phyloP scores from a whole-genome alignment of 1,284 basidiomycete species.

The Leccinum variabile region DNA sequence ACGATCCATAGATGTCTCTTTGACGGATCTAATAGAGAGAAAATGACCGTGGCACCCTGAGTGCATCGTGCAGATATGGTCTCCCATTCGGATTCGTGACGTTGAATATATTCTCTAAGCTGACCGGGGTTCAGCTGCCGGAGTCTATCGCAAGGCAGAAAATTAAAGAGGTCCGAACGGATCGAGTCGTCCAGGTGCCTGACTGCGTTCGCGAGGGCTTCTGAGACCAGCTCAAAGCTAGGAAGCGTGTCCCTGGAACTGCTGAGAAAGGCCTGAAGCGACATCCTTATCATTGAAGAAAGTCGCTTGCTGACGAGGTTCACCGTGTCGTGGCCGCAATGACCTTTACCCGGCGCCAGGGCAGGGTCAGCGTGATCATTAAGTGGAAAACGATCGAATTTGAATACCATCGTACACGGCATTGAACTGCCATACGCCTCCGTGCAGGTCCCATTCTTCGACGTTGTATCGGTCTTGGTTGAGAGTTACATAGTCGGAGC shows the following conservation, averaged over 20 bases:
- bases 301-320: conserved; percentile 49
- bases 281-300: conserved; percentile 45
- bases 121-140: conserved; percentile 27
- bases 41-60: conserved; percentile 60
- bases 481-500: conserved; percentile 45
- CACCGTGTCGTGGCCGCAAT: conserved; percentile 59
- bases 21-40: conserved; percentile 54
- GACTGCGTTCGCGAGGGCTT: conserved; percentile 43
- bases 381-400: conserved; percentile 1
- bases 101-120: conserved; percentile 29
- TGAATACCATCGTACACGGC: conserved; percentile 59
- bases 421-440: conserved; percentile 58
- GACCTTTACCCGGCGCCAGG: conserved; percentile 42
- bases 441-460: conserved; percentile 53
- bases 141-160: conserved; percentile 43
- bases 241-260: conserved; percentile 31
- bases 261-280: conserved; percentile 42
- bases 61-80: conserved; percentile 47
- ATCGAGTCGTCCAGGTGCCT: conserved; percentile 45
- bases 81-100: conserved; percentile 30
- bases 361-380: conserved; percentile 14
- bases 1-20: conserved; percentile 59
- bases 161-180: conserved; percentile 43
- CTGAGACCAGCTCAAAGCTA: conserved; percentile 42
- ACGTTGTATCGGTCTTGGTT: conserved; percentile 58